A percentile compares a stretch with the other conserved stretches of the same genome.
These are phyloP conservation scores for Alternaria arbusti DNA, from an alignment of 2,329 filamentous ascomycete genomes.

Conservation along the genomic window DNA sequence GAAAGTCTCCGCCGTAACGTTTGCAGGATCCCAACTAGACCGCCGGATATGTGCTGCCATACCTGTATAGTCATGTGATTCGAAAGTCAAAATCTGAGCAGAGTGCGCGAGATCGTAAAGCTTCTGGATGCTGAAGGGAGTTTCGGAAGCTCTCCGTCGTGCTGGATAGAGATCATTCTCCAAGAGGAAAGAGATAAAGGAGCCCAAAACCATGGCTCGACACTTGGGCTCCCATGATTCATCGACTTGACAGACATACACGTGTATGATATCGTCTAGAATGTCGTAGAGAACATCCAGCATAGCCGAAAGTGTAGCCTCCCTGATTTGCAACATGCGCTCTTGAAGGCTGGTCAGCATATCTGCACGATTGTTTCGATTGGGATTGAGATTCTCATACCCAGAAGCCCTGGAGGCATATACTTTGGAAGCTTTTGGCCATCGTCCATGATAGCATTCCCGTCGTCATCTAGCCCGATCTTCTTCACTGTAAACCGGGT, in stretches of 20 bases:
- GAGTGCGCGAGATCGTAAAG: neutral
- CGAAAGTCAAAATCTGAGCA: conserved; percentile 3
- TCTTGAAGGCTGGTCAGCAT: conserved; percentile 2
- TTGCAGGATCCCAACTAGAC: conserved; percentile 7
- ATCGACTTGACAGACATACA: conserved; percentile 7
- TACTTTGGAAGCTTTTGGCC: conserved; percentile 5
- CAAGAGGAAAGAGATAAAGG: conserved; percentile 9
- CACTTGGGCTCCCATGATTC: conserved; percentile 6
- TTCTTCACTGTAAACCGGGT: conserved; percentile 8
- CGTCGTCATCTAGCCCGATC: conserved; percentile 4
- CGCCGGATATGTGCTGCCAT: conserved; percentile 6
- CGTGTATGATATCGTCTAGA: conserved; percentile 10
- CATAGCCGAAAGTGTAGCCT: conserved; percentile 6
- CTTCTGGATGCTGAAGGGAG: conserved; percentile 9
- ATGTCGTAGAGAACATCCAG: conserved; percentile 4
- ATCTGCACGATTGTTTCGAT: too few relatives aligned
- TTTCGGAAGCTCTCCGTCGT: conserved; percentile 7
- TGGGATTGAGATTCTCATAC: neutral
- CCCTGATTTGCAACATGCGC: conserved; percentile 8
- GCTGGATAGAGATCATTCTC: conserved; percentile 9
- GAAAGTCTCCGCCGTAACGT: conserved; percentile 4
- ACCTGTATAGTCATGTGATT: conserved; percentile 10
- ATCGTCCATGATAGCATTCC: neutral
- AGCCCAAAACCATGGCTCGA: conserved; percentile 4
- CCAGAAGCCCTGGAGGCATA: conserved; percentile 13